Percentiles rank a stretch among this genome's conserved stretches.
Evolutionary conservation across 2,329 filamentous ascomycete genomes (phyloP).

Genomic region (Scleromitrula shiraiana): DNA sequence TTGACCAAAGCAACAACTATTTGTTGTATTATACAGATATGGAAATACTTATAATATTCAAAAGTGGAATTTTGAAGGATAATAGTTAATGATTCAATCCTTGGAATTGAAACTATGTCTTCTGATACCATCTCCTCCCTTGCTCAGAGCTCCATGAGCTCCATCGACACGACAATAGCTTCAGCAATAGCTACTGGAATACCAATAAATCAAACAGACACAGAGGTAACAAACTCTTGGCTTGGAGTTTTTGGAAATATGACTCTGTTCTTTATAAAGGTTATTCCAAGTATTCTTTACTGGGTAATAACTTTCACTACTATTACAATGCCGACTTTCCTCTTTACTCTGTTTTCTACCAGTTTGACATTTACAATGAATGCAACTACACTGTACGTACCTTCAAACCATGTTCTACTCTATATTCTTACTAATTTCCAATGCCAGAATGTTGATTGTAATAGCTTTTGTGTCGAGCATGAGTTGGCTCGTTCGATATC

Average conservation of each 20-base stretch:
- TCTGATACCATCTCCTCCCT: constrained; percentile 18
- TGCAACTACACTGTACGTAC: constrained; percentile 77
- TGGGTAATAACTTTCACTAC: constrained; percentile 79
- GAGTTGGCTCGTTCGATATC: constrained; percentile 91
- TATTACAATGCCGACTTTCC: constrained; percentile 79
- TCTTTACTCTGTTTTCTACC: constrained; percentile 85
- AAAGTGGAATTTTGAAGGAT: too few species aligned
- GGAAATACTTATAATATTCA: too few species aligned
- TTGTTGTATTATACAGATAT: not conserved
- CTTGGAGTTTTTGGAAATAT: constrained; percentile 48
- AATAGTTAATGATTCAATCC: not conserved
- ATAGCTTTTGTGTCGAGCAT: constrained; percentile 71
- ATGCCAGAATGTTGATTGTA: constrained; percentile 62
- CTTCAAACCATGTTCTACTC: not conserved
- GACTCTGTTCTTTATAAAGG: constrained; percentile 46
- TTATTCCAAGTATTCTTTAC: constrained; percentile 56
- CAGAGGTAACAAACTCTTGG: constrained; percentile 41
- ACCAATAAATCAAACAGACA: constrained; percentile 28
- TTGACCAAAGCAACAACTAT: not conserved
- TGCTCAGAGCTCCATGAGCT: constrained; percentile 16
- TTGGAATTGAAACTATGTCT: not conserved
- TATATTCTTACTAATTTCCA: constrained; percentile 16
- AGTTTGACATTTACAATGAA: constrained; percentile 98
- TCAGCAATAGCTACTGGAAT: constrained; percentile 16
- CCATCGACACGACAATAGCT: constrained; percentile 18